These are phyloP conservation scores for Mortierella sp. DNA, from an alignment of 371 early-diverging fungal species.

Conservation along the genomic window DNA sequence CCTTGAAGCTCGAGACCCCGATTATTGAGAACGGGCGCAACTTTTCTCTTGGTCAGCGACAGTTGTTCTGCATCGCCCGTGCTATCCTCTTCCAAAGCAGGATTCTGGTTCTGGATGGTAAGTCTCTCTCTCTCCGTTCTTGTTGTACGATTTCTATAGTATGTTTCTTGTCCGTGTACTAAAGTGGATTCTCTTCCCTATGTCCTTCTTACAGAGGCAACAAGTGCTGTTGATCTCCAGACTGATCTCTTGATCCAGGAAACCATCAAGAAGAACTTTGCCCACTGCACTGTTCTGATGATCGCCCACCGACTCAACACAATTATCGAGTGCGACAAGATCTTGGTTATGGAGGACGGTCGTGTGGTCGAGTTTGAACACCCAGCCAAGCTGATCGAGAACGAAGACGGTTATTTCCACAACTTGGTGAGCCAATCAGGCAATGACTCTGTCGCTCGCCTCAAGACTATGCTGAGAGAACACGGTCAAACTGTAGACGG, in stretches of 20 bases:
- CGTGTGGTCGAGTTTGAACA: conserved; percentile 83
- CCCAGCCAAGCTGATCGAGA: conserved; percentile 65
- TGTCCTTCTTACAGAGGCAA: conserved; percentile 42
- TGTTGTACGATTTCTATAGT: neutral
- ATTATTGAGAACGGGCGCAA: conserved; percentile 71
- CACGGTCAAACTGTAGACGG: conserved; percentile 42
- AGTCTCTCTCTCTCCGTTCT: neutral
- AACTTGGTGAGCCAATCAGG: conserved; percentile 58
- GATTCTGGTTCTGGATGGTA: conserved; percentile 81
- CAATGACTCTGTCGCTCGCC: conserved; percentile 46
- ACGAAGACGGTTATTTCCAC: conserved; percentile 68
- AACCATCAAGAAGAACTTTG: conserved; percentile 84
- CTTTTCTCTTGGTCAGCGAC: conserved; percentile 85
- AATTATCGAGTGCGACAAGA: conserved; percentile 84
- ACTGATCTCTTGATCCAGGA: conserved; percentile 80
- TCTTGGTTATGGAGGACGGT: conserved; percentile 85
- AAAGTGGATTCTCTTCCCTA: neutral
- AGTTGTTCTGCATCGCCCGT: conserved; percentile 83
- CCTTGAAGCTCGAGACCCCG: conserved; percentile 65
- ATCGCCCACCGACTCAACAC: conserved; percentile 89
- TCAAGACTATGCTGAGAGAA: conserved; percentile 50
- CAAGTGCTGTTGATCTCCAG: conserved; percentile 71
- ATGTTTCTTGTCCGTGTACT: neutral
- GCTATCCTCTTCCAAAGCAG: conserved; percentile 77
- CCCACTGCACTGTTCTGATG: conserved; percentile 82